A percentile compares a stretch with the other conserved stretches of the same genome.
phyloP scores from a whole-genome alignment of 192 early-diverging fungal species.

The Phycomyces nitens region DNA sequence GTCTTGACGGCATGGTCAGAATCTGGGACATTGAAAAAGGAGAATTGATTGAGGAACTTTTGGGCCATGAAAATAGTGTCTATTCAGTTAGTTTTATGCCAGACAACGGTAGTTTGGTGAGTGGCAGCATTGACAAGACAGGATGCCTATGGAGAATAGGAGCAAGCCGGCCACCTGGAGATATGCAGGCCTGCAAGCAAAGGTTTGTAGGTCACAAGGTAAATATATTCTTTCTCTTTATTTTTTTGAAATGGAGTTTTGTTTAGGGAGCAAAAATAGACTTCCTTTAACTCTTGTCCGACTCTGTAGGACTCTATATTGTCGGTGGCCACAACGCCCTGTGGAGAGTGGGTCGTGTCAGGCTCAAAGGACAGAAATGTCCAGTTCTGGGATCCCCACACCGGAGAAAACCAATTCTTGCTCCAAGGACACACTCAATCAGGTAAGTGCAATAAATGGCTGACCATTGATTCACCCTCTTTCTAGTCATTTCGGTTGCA shows the following conservation, averaged over 20 bases:
- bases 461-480: not conserved
- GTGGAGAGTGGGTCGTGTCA: constrained; percentile 89
- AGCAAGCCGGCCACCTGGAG: constrained; percentile 16
- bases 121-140: constrained; percentile 91
- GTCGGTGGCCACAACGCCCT: constrained; percentile 82
- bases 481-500: constrained; percentile 86
- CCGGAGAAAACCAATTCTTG: constrained; percentile 71
- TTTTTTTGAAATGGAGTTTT: not conserved
- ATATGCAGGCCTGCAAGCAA: constrained; percentile 38
- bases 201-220: constrained; percentile 55
- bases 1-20: constrained; percentile 90
- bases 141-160: constrained; percentile 88
- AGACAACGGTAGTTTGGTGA: constrained; percentile 89
- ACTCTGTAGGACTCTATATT: constrained; percentile 86
- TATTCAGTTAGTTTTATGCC: constrained; percentile 95
- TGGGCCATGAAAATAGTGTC: constrained; percentile 94
- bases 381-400: constrained; percentile 89
- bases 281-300: not conserved
- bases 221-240: constrained; percentile 1
- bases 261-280: not conserved
- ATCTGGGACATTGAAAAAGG: constrained; percentile 90
- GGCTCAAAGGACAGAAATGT: constrained; percentile 91
- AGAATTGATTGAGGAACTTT: constrained; percentile 78
- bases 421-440: constrained; percentile 98
- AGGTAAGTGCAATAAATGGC: too few species aligned